Evolutionary conservation across 148 eudicot species (phyloP), one percentile per base, ranked within the genome.

Genomic region (Limonium bicolor): DNA sequence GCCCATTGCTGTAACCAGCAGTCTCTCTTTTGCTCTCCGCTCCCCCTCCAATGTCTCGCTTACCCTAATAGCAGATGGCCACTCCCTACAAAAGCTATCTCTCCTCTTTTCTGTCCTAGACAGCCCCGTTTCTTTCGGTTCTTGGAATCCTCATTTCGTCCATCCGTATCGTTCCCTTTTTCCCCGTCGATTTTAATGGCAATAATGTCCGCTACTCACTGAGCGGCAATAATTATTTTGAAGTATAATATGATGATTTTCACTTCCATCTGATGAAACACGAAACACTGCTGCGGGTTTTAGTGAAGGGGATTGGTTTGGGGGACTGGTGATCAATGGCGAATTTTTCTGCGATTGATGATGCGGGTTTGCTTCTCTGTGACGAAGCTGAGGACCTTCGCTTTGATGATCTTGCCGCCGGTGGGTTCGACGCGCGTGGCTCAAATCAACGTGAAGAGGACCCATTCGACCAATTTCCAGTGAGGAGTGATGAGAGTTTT

Each of bases 371-470:
- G 64, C 71, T 78, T 39, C 68, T 63, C 23, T 73, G 86, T 57
- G 55, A 73, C 21, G 85, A 73, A 49, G 64, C 58, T 51, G 53
- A 62, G 31, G 60, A 53, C 54, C 53, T 61, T 36, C 66, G 67
- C 66, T 77, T 66, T 62, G 77, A 64, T 60, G 77, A 73, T 71
- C 59, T 52, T 53, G 62, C 44, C 50, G 68, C 46, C 36, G 34
- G 28, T 31, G 54, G 6, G 7, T n/a, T 17, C 46, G 35, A 21
- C 36, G 16, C 22, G 33, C 51, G 38, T 51, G 35, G 46, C 42
- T 48, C 33, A 38, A 42, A 20, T 32, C 55, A 36, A 27, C 3
- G 27, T 30, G 26, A 22, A 20, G 31, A 17, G 16, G 31, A 18
- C 48, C 18, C 54, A 64, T 62, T 93, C 24, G 60, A 58, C 53